Percentiles rank a stretch among this genome's conserved stretches.
phyloP scores from a whole-genome alignment of 179 eudicot species.

The Sideroxylon spinosum region DNA sequence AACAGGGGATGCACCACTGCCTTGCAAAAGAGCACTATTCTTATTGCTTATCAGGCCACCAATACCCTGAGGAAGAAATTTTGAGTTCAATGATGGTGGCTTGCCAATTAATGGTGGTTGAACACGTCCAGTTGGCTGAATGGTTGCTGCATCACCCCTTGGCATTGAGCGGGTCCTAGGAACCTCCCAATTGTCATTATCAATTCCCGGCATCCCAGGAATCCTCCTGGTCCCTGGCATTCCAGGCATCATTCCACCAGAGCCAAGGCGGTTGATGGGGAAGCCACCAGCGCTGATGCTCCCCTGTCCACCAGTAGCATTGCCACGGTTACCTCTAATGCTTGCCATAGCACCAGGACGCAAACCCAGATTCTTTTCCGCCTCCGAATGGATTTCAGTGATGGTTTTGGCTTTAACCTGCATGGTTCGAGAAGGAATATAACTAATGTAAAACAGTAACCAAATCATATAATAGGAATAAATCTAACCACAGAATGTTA shows the following conservation, averaged over 20 bases:
- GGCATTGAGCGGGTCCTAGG: conserved; percentile 66
- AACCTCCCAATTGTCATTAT: conserved; percentile 87
- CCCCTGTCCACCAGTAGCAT: conserved; percentile 61
- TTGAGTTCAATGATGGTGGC: conserved; percentile 47
- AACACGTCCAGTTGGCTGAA: conserved; percentile 37
- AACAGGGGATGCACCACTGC: conserved; percentile 46
- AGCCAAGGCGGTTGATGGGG: conserved; percentile 62
- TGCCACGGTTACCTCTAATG: conserved; percentile 56
- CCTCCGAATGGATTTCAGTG: conserved; percentile 78
- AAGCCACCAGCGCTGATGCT: conserved; percentile 48
- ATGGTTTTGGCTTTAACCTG: conserved; percentile 85
- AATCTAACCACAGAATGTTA: conserved; percentile 14
- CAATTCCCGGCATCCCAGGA: conserved; percentile 88
- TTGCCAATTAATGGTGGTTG: conserved; percentile 53
- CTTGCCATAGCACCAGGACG: conserved; percentile 78
- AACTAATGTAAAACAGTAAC: neutral
- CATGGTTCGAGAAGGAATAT: neutral
- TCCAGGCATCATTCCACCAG: conserved; percentile 99
- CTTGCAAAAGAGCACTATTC: conserved; percentile 81
- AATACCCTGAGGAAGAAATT: conserved; percentile 74
- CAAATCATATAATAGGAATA: neutral
- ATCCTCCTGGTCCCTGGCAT: conserved; percentile 83
- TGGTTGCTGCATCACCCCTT: conserved; percentile 39
- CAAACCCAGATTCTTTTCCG: conserved; percentile 71
- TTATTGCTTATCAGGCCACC: conserved; percentile 58